Evolutionary conservation across 345 rosid species (phyloP).

Genomic region (Gynandropsis gynandra): DNA sequence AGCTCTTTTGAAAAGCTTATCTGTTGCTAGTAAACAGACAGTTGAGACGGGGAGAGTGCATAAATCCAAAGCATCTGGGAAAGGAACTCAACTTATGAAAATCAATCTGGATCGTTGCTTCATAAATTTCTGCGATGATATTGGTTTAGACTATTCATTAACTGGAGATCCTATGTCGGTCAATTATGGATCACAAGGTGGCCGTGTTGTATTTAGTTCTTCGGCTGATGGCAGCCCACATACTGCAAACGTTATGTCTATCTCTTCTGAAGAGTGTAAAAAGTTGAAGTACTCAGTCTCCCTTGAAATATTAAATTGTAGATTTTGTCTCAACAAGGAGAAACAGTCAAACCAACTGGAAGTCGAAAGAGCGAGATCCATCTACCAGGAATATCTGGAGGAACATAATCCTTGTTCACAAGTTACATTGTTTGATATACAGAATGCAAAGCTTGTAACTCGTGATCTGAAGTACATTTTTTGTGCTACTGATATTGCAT

Average conservation of each 20-base stretch:
- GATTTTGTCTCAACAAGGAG: conserved; percentile 72
- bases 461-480: conserved; percentile 88
- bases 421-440: conserved; percentile 65
- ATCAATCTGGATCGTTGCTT: conserved; percentile 79
- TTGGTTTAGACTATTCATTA: conserved; percentile 53
- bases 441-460: conserved; percentile 76
- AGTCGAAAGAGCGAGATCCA: conserved; percentile 79
- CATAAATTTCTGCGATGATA: conserved; percentile 57
- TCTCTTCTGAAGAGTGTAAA: conserved; percentile 43
- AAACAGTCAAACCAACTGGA: conserved; percentile 80
- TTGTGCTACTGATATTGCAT: conserved; percentile 78
- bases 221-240: conserved; percentile 79
- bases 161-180: conserved; percentile 88
- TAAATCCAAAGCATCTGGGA: conserved; percentile 58
- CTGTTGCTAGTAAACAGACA: conserved; percentile 42
- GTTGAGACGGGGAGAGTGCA: conserved; percentile 41
- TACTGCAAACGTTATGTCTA: conserved; percentile 53
- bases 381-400: conserved; percentile 65
- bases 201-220: conserved; percentile 51
- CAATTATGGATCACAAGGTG: conserved; percentile 99
- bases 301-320: conserved; percentile 71
- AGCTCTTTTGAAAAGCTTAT: conserved; percentile 53
- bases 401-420: conserved; percentile 48
- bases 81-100: conserved; percentile 67
- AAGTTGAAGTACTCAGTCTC: conserved; percentile 61